Evolutionary conservation across 305 asterid genomes (phyloP).

Genomic region (Fraxinus nigra): DNA sequence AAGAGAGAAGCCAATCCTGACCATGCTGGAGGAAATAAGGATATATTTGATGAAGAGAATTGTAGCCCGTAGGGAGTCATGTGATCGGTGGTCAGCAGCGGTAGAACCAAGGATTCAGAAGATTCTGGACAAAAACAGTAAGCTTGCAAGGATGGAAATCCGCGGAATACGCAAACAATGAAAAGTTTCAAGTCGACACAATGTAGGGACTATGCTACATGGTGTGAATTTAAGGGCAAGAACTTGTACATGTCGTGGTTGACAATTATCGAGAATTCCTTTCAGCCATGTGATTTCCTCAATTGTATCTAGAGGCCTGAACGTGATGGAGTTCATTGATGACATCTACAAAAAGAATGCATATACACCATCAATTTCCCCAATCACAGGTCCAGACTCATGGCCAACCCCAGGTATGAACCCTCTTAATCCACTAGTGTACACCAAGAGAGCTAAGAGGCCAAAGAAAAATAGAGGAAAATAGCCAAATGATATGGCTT

Average conservation of each 20-base stretch:
- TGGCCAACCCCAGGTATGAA: neutral
- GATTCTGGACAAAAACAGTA: neutral
- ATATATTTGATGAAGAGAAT: neutral
- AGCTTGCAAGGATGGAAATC: too few species aligned
- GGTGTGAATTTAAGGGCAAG: neutral
- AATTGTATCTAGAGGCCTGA: neutral
- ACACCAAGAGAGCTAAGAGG: neutral
- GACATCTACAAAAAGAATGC: neutral
- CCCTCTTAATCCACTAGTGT: too few species aligned
- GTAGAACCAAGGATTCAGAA: neutral
- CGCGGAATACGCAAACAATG: neutral
- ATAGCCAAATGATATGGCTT: neutral
- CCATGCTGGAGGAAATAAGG: neutral
- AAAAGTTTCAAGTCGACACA: neutral
- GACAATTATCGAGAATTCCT: too few species aligned
- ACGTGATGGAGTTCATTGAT: too few species aligned
- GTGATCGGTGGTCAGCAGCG: neutral
- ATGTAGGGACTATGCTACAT: neutral
- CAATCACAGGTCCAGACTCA: neutral
- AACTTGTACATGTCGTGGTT: too few species aligned
- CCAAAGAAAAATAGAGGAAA: neutral
- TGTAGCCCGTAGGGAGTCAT: neutral
- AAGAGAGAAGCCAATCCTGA: neutral
- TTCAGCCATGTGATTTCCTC: neutral
- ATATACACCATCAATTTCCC: neutral